A percentile compares a stretch with the other conserved stretches of the same genome.
Conservation (phyloP, 257 asterid species). For the Thymus mandschuricus region DNA sequence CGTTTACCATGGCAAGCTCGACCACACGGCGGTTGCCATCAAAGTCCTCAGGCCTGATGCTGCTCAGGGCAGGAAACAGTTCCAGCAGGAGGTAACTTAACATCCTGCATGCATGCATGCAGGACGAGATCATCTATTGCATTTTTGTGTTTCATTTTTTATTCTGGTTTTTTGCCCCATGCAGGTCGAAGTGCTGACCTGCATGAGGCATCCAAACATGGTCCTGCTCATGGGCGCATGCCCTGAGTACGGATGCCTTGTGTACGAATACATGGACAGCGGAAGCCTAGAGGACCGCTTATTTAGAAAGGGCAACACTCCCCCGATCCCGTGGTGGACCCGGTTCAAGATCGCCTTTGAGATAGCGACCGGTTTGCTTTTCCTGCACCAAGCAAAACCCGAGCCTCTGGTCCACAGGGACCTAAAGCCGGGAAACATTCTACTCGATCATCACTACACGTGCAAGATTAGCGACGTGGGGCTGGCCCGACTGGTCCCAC, state of each 20-base stretch:
- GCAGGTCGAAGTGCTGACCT: slow-evolving; percentile 72
- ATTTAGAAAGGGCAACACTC: slow-evolving; percentile 68
- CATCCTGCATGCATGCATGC: no score
- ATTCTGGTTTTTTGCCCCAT: background rate
- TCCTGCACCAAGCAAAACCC: slow-evolving; percentile 86
- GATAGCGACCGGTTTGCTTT: slow-evolving; percentile 70
- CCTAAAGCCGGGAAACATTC: slow-evolving; percentile 80
- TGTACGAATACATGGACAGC: slow-evolving; percentile 77
- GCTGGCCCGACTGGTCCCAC: slow-evolving; percentile 73
- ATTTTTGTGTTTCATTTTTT: background rate
- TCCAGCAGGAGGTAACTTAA: slow-evolving; percentile 74
- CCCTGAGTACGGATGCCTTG: slow-evolving; percentile 82
- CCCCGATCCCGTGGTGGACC: slow-evolving; percentile 70
- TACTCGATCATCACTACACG: slow-evolving; percentile 59
- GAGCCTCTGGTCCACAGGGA: slow-evolving; percentile 87
- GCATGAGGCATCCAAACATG: slow-evolving; percentile 85
- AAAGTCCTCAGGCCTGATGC: slow-evolving; percentile 81
- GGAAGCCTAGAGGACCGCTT: slow-evolving; percentile 84
- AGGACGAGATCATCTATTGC: no score
- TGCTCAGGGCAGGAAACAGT: slow-evolving; percentile 75
- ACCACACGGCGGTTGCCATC: slow-evolving; percentile 83
- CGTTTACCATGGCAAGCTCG: slow-evolving; percentile 72
- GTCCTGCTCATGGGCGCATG: slow-evolving; percentile 84
- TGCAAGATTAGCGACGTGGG: slow-evolving; percentile 92
- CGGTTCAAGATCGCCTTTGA: slow-evolving; percentile 78